Evolutionary conservation across 768 basidiomycete species (phyloP), one percentile per base, ranked within the genome.

Genomic region (Russula lepida): DNA sequence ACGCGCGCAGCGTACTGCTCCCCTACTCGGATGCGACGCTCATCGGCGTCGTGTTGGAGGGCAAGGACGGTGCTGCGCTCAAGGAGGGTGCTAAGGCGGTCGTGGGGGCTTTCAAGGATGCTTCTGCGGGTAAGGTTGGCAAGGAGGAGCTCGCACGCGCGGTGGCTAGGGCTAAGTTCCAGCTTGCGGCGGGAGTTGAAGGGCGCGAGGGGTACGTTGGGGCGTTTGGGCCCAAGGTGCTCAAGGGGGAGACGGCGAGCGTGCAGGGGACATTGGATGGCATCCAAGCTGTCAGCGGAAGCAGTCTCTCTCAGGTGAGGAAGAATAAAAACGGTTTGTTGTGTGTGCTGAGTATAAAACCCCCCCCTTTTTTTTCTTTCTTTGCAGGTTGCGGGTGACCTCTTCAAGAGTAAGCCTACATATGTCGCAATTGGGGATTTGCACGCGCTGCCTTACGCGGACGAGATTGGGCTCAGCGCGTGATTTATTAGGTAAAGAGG

Each of bases 11-110:
- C 12, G 84, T 97, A 56, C 82, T 90, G 69, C 78, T 94, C 13
- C 86, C 89, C 15, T 98, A 98, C 76, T 91, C 93, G 17, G 95
- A 98, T 70, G 95, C 93, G 4, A 78, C 88, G 7, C 79, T 99
- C 54, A 84, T 95, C 62, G 94, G 94, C 60, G 74, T 97, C 59
- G 74, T 92, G 56, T 77, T 98, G 37, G 84, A 89, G 70, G 92
- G 84, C 6, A 71, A 77, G 39, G 86, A 85, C 25, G 71, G 79
- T 2, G 77, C 79, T 47, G 81, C 77, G 55, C 85, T 92, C 49
- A 84, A 79, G 66, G 81, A 84, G 59, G 89, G 85, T 23, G 83
- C 81, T 19, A 83, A 84, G 73, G 77, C 77, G n/a, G 85, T 85
- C 32, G 84, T 89, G 30, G 76, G 81, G 58, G 85, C 81, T 17